phyloP scores from a whole-genome alignment of 371 early-diverging fungal species.

The Paraphysoderma sedebokerense region DNA sequence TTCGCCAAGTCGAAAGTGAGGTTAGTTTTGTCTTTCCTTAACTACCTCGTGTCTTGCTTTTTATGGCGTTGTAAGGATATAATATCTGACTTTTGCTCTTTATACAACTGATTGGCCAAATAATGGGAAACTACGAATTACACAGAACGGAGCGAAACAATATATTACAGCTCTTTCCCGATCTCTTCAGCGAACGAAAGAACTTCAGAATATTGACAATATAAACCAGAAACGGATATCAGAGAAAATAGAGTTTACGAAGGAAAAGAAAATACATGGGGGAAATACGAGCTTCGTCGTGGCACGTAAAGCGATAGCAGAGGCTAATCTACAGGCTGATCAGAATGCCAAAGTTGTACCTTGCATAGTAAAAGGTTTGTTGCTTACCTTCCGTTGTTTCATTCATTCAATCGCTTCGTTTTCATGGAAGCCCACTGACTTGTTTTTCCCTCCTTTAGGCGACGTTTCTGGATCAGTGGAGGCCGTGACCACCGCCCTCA shows the following conservation, averaged over 20 bases:
- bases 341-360: too few relatives aligned
- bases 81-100: neutral
- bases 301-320: too few relatives aligned
- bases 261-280: too few relatives aligned
- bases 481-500: slow-evolving; percentile 63
- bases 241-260: slow-evolving; percentile 18
- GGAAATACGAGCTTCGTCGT: too few relatives aligned
- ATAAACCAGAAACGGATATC: slow-evolving; percentile 41
- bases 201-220: slow-evolving; percentile 43
- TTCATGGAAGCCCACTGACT: slow-evolving; percentile 1
- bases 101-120: slow-evolving; percentile 1
- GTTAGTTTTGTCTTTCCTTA: slow-evolving; percentile 8
- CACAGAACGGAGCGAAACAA: slow-evolving; percentile 54
- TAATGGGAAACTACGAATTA: neutral
- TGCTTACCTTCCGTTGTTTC: neutral
- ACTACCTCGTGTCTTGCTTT: neutral
- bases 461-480: slow-evolving; percentile 93
- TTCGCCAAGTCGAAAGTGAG: slow-evolving; percentile 53
- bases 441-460: slow-evolving; percentile 20
- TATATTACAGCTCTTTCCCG: slow-evolving; percentile 48
- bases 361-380: too few relatives aligned
- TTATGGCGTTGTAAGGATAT: neutral
- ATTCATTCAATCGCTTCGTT: neutral
- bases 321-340: too few relatives aligned
- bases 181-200: slow-evolving; percentile 35